Base-by-base conservation (phyloP, 192 early-diverging fungal species). In the Coemansia sp. region DNA sequence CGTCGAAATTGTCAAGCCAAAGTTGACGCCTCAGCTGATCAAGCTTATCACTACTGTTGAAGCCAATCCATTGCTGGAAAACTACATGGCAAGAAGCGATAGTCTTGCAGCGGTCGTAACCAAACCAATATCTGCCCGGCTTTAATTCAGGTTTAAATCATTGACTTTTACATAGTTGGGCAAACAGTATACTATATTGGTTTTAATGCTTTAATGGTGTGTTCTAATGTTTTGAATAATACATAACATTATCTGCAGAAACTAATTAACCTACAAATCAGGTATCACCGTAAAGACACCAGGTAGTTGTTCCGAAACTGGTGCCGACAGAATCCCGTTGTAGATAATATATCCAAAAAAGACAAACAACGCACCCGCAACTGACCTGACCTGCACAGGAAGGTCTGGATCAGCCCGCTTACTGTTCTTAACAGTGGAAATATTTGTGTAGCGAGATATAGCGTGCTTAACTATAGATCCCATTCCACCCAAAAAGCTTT, bases 301-400 rank as follows among this genome's bases (percentile, higher is more conserved):
- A 34, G 31, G 51, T 12, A 10, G 2, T n/a, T 26, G 12, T 21
- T 42, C 49, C 4, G 46, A 25, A 26, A 28, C 44, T 1, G 75
- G 62, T 2, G 56, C 21, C 5, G 70, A 66, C 21, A 73, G 42
- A 20, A 70, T 63, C 19, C 63, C 71, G 42, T 79, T 73, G 38
- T 73, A 73, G 6, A 79, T 66, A 37, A 73, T 28, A 31, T 79
- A 79, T 17, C 67, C 76, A 17, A 73, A 44, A 54, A 79, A 79
- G 1, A 69, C 62, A 26, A 67, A 62, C 47, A 73, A 28, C 10
- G 63, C 76, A 5, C 76, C 67, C 11, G 28, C 55, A 5, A 64
- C 47, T 4, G 67, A 63, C 17, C 67, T 28, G 3, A 69, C 31
- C 48, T 70, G 72, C 28, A 28, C 60, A 9, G 59, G 62, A 10